A percentile compares a stretch with the other conserved stretches of the same genome.
These are phyloP conservation scores for Coffea eugenioides DNA, from an alignment of 257 asterid species.

Conservation along the genomic window DNA sequence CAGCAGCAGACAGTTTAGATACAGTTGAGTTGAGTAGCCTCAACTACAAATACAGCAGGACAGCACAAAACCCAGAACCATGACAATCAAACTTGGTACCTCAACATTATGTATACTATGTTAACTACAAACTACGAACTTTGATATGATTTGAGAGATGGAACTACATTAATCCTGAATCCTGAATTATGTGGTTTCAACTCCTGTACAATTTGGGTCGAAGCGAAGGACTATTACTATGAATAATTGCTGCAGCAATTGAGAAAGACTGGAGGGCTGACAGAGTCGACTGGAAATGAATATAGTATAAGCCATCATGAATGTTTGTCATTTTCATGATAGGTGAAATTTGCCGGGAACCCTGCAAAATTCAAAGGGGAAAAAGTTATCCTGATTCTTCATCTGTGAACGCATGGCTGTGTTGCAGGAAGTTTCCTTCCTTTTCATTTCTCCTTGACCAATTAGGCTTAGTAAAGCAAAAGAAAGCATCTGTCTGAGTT, in stretches of 20 bases:
- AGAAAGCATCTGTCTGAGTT: neutral
- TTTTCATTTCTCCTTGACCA: neutral
- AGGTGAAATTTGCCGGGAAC: slow-evolving; percentile 56
- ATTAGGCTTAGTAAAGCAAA: neutral
- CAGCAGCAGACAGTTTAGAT: neutral
- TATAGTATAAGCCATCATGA: slow-evolving; percentile 61
- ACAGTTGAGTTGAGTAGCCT: neutral
- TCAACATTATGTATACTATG: neutral
- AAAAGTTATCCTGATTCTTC: slow-evolving; percentile 5
- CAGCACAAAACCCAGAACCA: neutral
- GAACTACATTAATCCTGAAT: neutral
- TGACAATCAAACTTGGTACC: neutral
- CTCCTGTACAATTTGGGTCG: slow-evolving; percentile 53
- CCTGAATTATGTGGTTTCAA: slow-evolving; percentile 26
- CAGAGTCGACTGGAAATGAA: slow-evolving; percentile 67
- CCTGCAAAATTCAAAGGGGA: slow-evolving; percentile 43
- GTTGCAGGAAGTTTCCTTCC: neutral
- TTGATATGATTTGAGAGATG: neutral
- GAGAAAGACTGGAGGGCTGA: slow-evolving; percentile 80
- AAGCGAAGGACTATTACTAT: slow-evolving; percentile 52
- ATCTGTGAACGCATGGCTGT: neutral
- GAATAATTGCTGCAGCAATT: slow-evolving; percentile 76
- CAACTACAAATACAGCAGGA: neutral
- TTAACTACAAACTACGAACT: slow-evolving; percentile 1
- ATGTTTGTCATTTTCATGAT: slow-evolving; percentile 73